These are phyloP conservation scores for Picea sitchensis DNA, from an alignment of 75 land plant genomes.

Conservation along the genomic window DNA sequence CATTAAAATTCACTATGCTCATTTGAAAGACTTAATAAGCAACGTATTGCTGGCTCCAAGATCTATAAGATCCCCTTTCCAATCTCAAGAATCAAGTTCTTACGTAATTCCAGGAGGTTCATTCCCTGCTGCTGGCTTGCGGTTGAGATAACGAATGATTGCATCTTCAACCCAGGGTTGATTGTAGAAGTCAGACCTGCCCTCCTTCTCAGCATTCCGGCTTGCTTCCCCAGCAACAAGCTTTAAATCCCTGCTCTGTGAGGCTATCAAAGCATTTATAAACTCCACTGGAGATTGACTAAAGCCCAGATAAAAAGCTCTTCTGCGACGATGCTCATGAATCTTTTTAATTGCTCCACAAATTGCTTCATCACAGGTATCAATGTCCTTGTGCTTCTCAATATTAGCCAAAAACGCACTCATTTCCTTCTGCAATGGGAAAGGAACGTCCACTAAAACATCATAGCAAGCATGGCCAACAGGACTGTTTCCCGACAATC, in stretches of 20 bases:
- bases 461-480: constrained; percentile 87
- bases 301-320: constrained; percentile 96
- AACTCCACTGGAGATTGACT: constrained; percentile 98
- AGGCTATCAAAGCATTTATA: constrained; percentile 88
- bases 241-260: constrained; percentile 92
- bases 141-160: constrained; percentile 92
- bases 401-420: constrained; percentile 69
- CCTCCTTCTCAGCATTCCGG: constrained; percentile 86
- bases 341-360: constrained; percentile 77
- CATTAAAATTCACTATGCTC: too few species aligned
- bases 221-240: constrained; percentile 79
- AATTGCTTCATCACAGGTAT: constrained; percentile 87
- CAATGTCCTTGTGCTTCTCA: constrained; percentile 90
- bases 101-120: constrained; percentile 71
- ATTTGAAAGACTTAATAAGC: too few species aligned
- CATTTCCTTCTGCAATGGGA: constrained; percentile 94
- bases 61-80: too few species aligned
- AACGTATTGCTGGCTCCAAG: too few species aligned
- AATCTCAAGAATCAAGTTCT: neutral
- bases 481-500: constrained; percentile 74
- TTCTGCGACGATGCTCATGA: constrained; percentile 89
- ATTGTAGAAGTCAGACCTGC: constrained; percentile 85
- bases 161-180: constrained; percentile 99
- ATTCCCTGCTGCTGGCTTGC: constrained; percentile 60
- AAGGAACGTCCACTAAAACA: constrained; percentile 87